A percentile compares a stretch with the other conserved stretches of the same genome.
phyloP scores from a whole-genome alignment of 352 stramenopile genomes.

The Phytophthora kernoviae region DNA sequence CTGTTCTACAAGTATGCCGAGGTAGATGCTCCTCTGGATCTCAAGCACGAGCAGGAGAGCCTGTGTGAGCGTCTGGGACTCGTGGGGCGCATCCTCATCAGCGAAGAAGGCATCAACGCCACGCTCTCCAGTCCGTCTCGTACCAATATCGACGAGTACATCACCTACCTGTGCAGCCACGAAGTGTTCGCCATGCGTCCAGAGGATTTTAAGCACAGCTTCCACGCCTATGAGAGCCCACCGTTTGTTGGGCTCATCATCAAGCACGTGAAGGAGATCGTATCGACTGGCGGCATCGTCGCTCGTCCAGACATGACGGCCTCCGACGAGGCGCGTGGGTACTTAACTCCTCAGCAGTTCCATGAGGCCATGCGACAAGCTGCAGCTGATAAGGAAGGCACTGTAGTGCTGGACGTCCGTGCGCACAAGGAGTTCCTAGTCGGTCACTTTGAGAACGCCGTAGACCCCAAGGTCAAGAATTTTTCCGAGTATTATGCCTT shows the following conservation, averaged over 20 bases:
- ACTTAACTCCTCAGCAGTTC: constrained; percentile 81
- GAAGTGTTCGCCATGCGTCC: constrained; percentile 53
- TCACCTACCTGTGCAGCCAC: constrained; percentile 55
- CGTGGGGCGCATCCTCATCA: constrained; percentile 75
- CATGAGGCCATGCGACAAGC: constrained; percentile 62
- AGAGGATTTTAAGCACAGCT: constrained; percentile 83
- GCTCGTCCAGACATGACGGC: constrained; percentile 57
- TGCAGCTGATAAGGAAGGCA: constrained; percentile 45
- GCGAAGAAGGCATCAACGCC: constrained; percentile 85
- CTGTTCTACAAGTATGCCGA: constrained; percentile 85
- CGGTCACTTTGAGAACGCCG: constrained; percentile 69
- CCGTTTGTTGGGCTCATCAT: constrained; percentile 71
- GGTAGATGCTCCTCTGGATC: constrained; percentile 38
- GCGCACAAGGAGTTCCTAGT: constrained; percentile 72
- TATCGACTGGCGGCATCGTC: constrained; percentile 61
- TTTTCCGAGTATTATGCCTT: constrained; percentile 82
- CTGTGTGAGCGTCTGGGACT: constrained; percentile 63
- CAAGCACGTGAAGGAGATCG: constrained; percentile 83
- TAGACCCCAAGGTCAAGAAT: constrained; percentile 74
- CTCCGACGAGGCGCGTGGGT: constrained; percentile 61
- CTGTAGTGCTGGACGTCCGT: constrained; percentile 64
- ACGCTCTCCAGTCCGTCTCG: constrained; percentile 62
- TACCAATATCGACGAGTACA: constrained; percentile 66
- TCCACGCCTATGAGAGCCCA: constrained; percentile 37
- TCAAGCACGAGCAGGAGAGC: constrained; percentile 53